Percentiles rank a stretch among this genome's conserved stretches.
These are phyloP conservation scores for Monosporascus cannonballus DNA, from an alignment of 2,329 filamentous ascomycete genomes.

Conservation along the genomic window DNA sequence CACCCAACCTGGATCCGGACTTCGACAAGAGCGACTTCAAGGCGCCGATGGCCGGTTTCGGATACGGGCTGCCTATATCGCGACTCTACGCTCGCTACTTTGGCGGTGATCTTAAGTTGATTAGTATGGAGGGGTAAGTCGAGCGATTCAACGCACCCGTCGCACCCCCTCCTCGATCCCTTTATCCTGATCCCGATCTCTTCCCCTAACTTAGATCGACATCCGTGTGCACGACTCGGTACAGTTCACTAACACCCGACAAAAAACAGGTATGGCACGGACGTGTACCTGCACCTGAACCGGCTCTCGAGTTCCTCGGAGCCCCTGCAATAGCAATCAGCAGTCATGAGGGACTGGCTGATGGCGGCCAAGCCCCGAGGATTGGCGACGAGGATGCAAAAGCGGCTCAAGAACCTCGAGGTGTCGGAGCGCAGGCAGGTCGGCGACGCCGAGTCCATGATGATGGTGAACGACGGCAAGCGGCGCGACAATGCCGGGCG, in stretches of 20 bases:
- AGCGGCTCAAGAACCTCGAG: conserved; percentile 66
- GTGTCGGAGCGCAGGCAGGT: conserved; percentile 85
- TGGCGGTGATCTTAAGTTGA: conserved; percentile 92
- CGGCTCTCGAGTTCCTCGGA: conserved; percentile 91
- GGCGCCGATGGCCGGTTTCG: conserved; percentile 97
- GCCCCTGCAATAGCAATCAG: conserved; percentile 90
- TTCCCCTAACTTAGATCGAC: neutral
- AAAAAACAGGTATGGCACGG: conserved; percentile 76
- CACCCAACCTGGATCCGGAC: conserved; percentile 89
- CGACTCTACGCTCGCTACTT: conserved; percentile 94
- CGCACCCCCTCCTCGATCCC: neutral
- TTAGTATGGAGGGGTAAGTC: conserved; percentile 96
- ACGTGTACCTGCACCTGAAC: conserved; percentile 97
- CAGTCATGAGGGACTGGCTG: conserved; percentile 72
- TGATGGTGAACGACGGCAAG: conserved; percentile 14
- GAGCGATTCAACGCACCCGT: neutral
- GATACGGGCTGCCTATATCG: conserved; percentile 94
- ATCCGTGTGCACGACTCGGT: too few relatives aligned
- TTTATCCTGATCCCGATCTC: conserved; percentile 2
- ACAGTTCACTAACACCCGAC: too few relatives aligned
- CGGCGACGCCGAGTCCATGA: conserved; percentile 61
- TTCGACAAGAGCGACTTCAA: conserved; percentile 99
- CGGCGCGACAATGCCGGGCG: neutral
- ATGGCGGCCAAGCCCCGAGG: conserved; percentile 46
- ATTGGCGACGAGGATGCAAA: conserved; percentile 60